Percentiles rank a stretch among this genome's conserved stretches.
These are phyloP conservation scores for Euphorbia celastroides DNA, from an alignment of 441 rosid species.

Conservation along the genomic window DNA sequence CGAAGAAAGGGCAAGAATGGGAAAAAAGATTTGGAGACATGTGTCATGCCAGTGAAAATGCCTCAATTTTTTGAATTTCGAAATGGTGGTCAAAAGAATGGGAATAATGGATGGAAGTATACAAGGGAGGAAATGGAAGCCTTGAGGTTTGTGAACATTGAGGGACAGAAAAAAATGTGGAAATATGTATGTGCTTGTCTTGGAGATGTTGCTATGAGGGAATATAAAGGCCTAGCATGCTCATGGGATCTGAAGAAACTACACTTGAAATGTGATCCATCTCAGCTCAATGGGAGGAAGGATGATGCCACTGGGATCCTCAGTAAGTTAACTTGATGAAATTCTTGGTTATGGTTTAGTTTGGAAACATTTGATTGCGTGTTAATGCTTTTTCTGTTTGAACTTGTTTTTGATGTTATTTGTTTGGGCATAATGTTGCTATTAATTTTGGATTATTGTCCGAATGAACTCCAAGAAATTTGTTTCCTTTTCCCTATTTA, in stretches of 20 bases:
- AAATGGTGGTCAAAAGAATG: slow-evolving; percentile 18
- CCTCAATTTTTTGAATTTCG: slow-evolving; percentile 16
- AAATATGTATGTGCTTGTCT: slow-evolving; percentile 44
- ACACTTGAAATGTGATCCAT: slow-evolving; percentile 27
- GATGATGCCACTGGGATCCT: slow-evolving; percentile 36
- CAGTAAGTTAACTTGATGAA: slow-evolving; percentile 29
- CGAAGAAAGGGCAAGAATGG: slow-evolving; percentile 34
- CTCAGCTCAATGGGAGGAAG: slow-evolving; percentile 21
- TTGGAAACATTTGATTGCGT: not conserved
- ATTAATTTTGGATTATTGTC: not conserved
- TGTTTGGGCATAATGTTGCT: not conserved
- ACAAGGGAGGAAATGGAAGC: slow-evolving; percentile 59
- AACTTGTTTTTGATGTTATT: not conserved
- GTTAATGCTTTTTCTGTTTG: not conserved
- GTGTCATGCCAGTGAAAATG: slow-evolving; percentile 17
- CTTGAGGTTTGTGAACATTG: slow-evolving; percentile 54
- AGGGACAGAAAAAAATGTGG: slow-evolving; percentile 60
- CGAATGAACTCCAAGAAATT: not conserved
- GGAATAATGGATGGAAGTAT: slow-evolving; percentile 32
- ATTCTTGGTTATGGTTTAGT: not conserved
- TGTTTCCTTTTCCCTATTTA: not conserved
- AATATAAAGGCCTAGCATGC: slow-evolving; percentile 45
- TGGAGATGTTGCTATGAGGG: slow-evolving; percentile 37
- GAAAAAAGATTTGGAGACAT: slow-evolving; percentile 23
- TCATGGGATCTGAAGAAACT: slow-evolving; percentile 36